Evolutionary conservation across 2,329 filamentous ascomycete species (phyloP).

Genomic region (Thermothelomyces thermophilus): DNA sequence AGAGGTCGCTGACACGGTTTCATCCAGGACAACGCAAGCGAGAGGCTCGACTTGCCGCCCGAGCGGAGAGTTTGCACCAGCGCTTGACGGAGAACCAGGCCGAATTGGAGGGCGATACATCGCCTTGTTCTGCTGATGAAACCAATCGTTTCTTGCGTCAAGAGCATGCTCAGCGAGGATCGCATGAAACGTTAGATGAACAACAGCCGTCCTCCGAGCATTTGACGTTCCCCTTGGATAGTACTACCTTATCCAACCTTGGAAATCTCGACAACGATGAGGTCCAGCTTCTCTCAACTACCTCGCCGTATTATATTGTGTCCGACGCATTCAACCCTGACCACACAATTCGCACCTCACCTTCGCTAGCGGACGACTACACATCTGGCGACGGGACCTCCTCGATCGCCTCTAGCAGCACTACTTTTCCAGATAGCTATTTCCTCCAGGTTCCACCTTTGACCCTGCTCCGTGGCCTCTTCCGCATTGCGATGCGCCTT

Average conservation of each 20-base stretch:
- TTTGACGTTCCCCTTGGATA: too few species aligned
- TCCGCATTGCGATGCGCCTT: constrained; percentile 42
- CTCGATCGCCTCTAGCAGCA: not conserved
- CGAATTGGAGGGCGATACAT: not conserved
- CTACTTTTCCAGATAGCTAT: constrained; percentile 37
- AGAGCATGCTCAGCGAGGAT: too few species aligned
- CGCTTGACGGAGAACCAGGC: not conserved
- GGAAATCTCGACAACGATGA: too few species aligned
- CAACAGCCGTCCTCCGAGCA: too few species aligned
- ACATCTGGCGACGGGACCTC: constrained; percentile 15
- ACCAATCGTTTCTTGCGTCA: too few species aligned
- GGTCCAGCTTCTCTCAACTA: too few species aligned
- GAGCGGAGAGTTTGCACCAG: not conserved
- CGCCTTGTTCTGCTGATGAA: too few species aligned
- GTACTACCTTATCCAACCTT: too few species aligned
- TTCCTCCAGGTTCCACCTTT: constrained; percentile 43
- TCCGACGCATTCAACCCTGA: too few species aligned
- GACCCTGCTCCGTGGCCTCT: constrained; percentile 40
- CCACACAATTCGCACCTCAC: not conserved
- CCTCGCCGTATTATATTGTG: too few species aligned
- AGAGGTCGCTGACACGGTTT: not conserved
- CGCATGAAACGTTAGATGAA: too few species aligned
- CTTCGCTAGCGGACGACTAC: not conserved
- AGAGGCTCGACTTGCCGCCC: constrained; percentile 8
- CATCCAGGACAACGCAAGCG: constrained; percentile 26